Evolutionary conservation across 768 basidiomycete genomes (phyloP), one percentile per base, ranked within the genome.

Genomic region (Lactarius trivialis): DNA sequence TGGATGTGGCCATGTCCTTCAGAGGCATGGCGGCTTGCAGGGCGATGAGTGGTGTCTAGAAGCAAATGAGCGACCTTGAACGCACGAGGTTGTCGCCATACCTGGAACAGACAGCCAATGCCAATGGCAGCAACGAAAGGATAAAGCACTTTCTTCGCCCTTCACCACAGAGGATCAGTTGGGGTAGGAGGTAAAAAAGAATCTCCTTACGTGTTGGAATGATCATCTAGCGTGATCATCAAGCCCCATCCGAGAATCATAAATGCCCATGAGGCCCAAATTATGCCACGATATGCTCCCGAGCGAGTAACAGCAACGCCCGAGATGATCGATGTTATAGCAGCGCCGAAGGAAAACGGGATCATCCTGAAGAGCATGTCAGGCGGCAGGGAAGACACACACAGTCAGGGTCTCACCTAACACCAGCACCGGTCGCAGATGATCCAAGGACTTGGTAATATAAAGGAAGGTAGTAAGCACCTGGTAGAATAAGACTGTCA

Each of bases 1-100:
- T 91, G 57, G 83, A 84, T 2, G 91, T 91, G 2, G 91, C 89
- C 89, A 93, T 91, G 65, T 93, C 89, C 67, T 84, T 85, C 17
- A 90, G 68, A 0, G 92, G 92, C 91, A 94, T 94, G 0, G 91
- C 86, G 1, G 90, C 89, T 73, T 93, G 91, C 15, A 93, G 73
- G 15, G 79, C 88, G 55, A 91, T 83, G 7, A 91, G 73, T 0
- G 89, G 89, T 5, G 78, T 77, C 83, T 86, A 68, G 48, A 48
- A 60, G 9, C 6, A 2, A 11, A 52, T 60, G 14, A 56, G 50
- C 34, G 21, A 15, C 11, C 11, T 32, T 41, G 12, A 21, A 19
- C 3, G 58, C 65, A 37, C 64, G 43, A 63, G 8, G 15, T 55
- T 45, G 19, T 50, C 33, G 30, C 55, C 57, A 30, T 62, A 75